Base-by-base conservation (phyloP, 176 grass and related monocot genomes). In the Hordeum marinum region DNA sequence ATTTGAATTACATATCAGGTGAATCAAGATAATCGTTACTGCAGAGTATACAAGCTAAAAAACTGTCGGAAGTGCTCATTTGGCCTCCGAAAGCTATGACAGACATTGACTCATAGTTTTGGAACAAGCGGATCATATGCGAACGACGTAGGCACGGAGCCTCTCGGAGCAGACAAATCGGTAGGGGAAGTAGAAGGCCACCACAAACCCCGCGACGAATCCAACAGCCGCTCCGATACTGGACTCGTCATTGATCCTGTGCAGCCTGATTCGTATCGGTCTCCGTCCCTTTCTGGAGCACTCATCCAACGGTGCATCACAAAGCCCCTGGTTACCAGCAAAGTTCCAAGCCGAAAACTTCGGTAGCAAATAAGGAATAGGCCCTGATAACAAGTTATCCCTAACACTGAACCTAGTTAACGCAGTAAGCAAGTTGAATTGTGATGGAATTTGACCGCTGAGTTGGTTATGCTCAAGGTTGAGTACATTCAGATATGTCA, bases 381-480 rank as follows among this genome's bases (percentile, higher is more conserved):
- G 32, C 32, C 32, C 32, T 34, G 32, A 34, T 34, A 89, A 67
- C 7, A 12, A 11, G n/a, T 89, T 96, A 9, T 87, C 46, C 1
- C 86, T 20, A 48, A 93, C 89, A 80, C 29, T 69, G 24, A 96
- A 54, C 2, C 0, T 8, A 8, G 0, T 5, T 39, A 95, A n/a
- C 35, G 75, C 25, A 11, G 0, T 0, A 13, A 86, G 43, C 0
- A 0, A 0, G 14, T 3, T 1, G 8, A 86, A 43, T 25, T 63
- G 14, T 4, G 0, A 0, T 15, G 68, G 83, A 54, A 95, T 85
- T 11, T 40, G 15, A 13, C 90, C 76, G 15, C 26, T 77, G 42
- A 92, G 20, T 6, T 64, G 72, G 37, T 92, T 95, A 35, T 88
- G 42, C 67, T 89, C 43, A 24, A 92, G 75, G n/a, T 82, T 84